Evolutionary conservation across 257 asterid genomes (phyloP), one percentile per base, ranked within the genome.

Genomic region (Solanum pennellii): DNA sequence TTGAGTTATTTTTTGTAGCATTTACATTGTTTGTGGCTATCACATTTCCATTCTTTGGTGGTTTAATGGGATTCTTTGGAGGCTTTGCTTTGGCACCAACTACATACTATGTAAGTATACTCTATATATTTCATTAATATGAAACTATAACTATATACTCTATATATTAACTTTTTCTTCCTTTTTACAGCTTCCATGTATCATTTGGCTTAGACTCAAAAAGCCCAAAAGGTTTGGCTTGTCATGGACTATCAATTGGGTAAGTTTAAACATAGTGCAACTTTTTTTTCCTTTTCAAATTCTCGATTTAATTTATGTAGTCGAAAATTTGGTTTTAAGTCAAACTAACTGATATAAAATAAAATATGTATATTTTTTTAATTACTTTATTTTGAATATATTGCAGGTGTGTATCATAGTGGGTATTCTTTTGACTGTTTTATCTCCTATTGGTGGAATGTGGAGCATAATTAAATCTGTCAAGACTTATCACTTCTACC

Each of bases 61-160:
- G 93, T 42, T 87, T 91, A n/a, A 91, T 92, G 77, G 93, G 93
- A 41, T 92, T 92, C 91, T 91, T 92, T 76, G 94, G 94, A 44
- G 94, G 94, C 83, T 92, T 92, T 89, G 94, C 94, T 49, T 86
- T 92, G 88, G 94, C 94, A 45, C 94, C 94, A 80, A 92, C 94
- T 21, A 87, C 94, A 39, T 92, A 92, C 85, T 92, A 47, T 75
- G 94, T 92, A 87, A 90, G 88, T 84, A 39, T 82, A 39, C 11
- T 18, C n/a, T 27, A 62, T 44, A 18, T 49, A 47, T 29, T 29
- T 49, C 6, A 62, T 21, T 65, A 49, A 41, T 23, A 3, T 23
- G 52, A 41, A 39, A 6, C 39, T 37, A 73, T 33, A 35, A 33
- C 27, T 59, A 37, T 59, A 49, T 35, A 35, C 35, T 45, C 27